A percentile compares a stretch with the other conserved stretches of the same genome.
phyloP scores from a whole-genome alignment of 2,329 filamentous ascomycete species.

The Cryphonectria parasitica region DNA sequence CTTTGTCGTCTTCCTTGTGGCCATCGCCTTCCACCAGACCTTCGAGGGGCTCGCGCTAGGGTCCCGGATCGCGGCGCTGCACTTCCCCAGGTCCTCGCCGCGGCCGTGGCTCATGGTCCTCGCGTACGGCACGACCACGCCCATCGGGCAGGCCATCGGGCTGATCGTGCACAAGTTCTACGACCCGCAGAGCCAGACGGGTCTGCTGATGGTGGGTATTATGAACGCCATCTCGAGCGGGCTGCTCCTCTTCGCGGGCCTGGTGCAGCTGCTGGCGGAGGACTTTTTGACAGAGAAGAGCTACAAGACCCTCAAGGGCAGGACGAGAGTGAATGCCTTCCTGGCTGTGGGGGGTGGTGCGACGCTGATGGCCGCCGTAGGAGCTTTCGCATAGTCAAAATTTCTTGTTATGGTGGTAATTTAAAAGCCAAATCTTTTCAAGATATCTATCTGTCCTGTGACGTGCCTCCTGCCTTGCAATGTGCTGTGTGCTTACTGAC shows the following conservation, averaged over 20 bases:
- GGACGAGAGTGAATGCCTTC: constrained; percentile 64
- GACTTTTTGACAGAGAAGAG: constrained; percentile 81
- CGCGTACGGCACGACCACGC: constrained; percentile 77
- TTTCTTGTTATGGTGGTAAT: neutral
- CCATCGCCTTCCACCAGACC: constrained; percentile 83
- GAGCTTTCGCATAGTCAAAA: constrained; percentile 69
- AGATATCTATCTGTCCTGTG: neutral
- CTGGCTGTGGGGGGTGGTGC: constrained; percentile 67
- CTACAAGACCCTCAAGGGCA: constrained; percentile 67
- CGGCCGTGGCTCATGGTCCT: constrained; percentile 85
- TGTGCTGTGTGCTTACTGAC: neutral
- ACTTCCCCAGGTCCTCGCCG: constrained; percentile 72
- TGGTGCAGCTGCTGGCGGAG: constrained; percentile 84
- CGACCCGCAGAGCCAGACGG: constrained; percentile 75
- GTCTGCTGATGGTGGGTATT: constrained; percentile 80
- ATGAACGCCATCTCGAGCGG: constrained; percentile 88
- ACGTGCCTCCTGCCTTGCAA: neutral
- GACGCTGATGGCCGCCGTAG: constrained; percentile 71
- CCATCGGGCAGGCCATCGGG: constrained; percentile 82
- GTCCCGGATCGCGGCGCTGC: constrained; percentile 80
- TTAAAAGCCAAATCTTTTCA: too few relatives aligned
- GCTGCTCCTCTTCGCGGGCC: constrained; percentile 76
- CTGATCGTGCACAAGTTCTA: constrained; percentile 78
- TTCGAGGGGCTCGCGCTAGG: constrained; percentile 88
- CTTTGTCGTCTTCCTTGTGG: constrained; percentile 78